phyloP scores from a whole-genome alignment of 2,329 filamentous ascomycete genomes.

The Aspergillus uvarum region DNA sequence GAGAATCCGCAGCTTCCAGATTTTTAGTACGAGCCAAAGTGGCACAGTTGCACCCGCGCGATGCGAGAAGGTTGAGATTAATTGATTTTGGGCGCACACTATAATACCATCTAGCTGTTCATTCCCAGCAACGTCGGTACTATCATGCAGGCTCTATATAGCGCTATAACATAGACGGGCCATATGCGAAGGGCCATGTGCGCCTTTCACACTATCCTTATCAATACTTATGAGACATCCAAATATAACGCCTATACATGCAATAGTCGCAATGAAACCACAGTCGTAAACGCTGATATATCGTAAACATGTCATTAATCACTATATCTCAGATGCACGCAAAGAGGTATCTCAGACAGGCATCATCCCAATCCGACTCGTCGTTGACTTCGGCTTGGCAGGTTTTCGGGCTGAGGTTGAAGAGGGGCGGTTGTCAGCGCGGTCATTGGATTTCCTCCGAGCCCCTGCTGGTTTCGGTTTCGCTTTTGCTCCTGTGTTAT shows the following conservation, averaged over 20 bases:
- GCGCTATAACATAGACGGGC: background rate
- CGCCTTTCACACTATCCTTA: slow-evolving; percentile 2
- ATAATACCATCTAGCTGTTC: slow-evolving; percentile 23
- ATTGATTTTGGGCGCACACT: slow-evolving; percentile 53
- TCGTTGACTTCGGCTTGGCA: slow-evolving; percentile 27
- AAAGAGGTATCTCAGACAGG: slow-evolving; percentile 29
- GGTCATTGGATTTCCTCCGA: slow-evolving; percentile 24
- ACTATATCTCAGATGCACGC: slow-evolving; percentile 5
- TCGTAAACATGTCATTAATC: slow-evolving; percentile 11
- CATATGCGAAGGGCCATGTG: slow-evolving; percentile 2
- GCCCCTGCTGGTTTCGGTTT: slow-evolving; percentile 27
- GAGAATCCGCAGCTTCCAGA: slow-evolving; percentile 54
- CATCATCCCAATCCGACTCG: slow-evolving; percentile 40
- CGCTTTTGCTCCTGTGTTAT: slow-evolving; percentile 23
- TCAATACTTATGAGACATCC: slow-evolving; percentile 11
- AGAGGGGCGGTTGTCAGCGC: slow-evolving; percentile 21
- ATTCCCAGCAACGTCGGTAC: background rate
- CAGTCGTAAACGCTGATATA: slow-evolving; percentile 6
- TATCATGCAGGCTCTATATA: slow-evolving; percentile 11
- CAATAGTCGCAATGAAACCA: slow-evolving; percentile 11
- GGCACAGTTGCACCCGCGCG: slow-evolving; percentile 56
- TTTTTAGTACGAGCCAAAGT: slow-evolving; percentile 57
- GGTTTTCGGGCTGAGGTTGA: slow-evolving; percentile 26
- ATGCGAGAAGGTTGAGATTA: slow-evolving; percentile 52
- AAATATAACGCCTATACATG: slow-evolving; percentile 21